Evolutionary conservation across 2,329 filamentous ascomycete genomes (phyloP), one percentile per base, ranked within the genome.

Genomic region (Neofusicoccum cordaticola): DNA sequence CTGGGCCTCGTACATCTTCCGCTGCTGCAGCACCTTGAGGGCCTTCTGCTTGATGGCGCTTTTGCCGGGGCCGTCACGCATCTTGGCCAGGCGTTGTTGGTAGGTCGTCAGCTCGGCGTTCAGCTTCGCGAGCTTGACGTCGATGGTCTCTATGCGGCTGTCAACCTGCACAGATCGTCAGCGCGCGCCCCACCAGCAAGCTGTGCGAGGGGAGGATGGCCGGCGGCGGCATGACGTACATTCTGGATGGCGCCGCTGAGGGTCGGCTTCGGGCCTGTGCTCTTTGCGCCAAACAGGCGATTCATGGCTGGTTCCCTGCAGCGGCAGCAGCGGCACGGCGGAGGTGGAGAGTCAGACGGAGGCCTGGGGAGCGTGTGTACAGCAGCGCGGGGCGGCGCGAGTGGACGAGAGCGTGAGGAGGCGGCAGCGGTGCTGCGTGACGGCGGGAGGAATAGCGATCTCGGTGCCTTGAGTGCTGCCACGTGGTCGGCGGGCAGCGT

Each of bases 11-110:
- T 97, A 96, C 79, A 93, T 90, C 77, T 96, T 97, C 71, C 94
- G 90, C 66, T 93, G 90, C 80, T 97, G 92, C 2, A 98, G 88
- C 11, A 98, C 88, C 73, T 97, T 97, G 72, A 97, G 89, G 2
- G 94, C 94, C 75, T 97, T 97, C 74, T 96, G 89, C 76, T 95
- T 96, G 72, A 99, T 88, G 35, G 94, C 93, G 13, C 87, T 89
- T 79, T 98, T 97, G 70, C 93, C 95, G 0, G 94, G 93, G 0
- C 95, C 95, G 69, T 97, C 93, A 78, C 93, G 92, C 93, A 98
- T 96, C 75, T 93, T 94, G 71, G 87, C 79, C 37, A 98, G 88
- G 74, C 94, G 93, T 69, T 88, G 82, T 79, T 97, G 93, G 83
- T 97, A 96, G 67, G 90, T 89, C 15, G 88, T 84, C 4, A 99